These are phyloP conservation scores for Talaromyces sp. DNA, from an alignment of 2,329 filamentous ascomycete genomes.

Conservation along the genomic window DNA sequence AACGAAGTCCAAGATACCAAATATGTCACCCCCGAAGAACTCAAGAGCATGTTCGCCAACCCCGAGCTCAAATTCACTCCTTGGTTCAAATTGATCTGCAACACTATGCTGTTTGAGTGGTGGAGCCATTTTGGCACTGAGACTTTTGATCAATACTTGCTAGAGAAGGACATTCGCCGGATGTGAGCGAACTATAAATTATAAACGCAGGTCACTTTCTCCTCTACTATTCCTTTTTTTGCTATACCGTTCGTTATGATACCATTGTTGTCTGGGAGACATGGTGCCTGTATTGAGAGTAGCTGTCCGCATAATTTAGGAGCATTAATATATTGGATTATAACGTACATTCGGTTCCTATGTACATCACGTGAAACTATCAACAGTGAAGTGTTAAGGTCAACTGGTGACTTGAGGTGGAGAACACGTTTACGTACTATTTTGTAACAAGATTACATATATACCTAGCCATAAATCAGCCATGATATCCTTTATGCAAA, in stretches of 20 bases:
- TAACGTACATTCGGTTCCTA: too few species aligned
- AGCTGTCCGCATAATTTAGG: not conserved
- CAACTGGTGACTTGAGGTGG: too few species aligned
- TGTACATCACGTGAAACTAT: too few species aligned
- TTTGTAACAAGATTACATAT: too few species aligned
- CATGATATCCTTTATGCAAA: not conserved
- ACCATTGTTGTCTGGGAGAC: conserved; percentile 4
- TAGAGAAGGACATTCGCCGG: conserved; percentile 81
- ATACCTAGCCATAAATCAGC: too few species aligned
- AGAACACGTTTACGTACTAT: too few species aligned
- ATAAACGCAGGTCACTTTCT: not conserved
- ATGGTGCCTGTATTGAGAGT: not conserved
- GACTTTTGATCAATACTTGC: conserved; percentile 77
- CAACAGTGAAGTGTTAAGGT: too few species aligned
- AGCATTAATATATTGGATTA: not conserved
- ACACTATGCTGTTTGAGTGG: conserved; percentile 97
- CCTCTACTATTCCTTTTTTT: not conserved
- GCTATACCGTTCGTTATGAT: conserved; percentile 5
- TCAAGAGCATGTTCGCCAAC: conserved; percentile 83
- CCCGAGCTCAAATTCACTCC: conserved; percentile 82
- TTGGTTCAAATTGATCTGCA: conserved; percentile 99
- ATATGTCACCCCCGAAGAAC: conserved; percentile 77
- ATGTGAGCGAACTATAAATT: conserved; percentile 56
- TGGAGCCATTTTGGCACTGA: conserved; percentile 76
- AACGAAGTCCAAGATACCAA: conserved; percentile 86